A percentile compares a stretch with the other conserved stretches of the same genome.
Evolutionary conservation across 352 stramenopile genomes (phyloP).

Genomic region (Globisporangium uncinulatum): DNA sequence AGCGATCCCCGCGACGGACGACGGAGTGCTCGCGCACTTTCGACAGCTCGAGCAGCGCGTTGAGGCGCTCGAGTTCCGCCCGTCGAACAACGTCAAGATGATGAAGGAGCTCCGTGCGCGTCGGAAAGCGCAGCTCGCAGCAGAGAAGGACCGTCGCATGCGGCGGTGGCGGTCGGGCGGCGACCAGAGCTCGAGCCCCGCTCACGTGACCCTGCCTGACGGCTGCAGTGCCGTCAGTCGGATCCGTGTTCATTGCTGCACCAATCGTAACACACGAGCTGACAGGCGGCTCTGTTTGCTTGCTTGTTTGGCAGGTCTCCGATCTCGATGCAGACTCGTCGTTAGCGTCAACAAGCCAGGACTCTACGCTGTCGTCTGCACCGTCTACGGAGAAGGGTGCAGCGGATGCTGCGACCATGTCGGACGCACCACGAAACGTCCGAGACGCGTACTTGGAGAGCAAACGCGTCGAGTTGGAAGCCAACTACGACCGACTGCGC

Average conservation of each 20-base stretch:
- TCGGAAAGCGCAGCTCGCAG: constrained; percentile 56
- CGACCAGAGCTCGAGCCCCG: constrained; percentile 13
- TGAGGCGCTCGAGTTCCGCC: constrained; percentile 50
- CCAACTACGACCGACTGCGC: constrained; percentile 37
- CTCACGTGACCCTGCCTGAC: neutral
- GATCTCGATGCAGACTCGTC: neutral
- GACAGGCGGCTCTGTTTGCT: neutral
- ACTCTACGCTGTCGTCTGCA: too few relatives aligned
- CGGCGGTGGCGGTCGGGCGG: constrained; percentile 37
- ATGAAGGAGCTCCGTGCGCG: constrained; percentile 74
- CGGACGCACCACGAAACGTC: constrained; percentile 8
- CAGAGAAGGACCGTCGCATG: constrained; percentile 59
- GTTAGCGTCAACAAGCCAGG: neutral
- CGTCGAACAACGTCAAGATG: constrained; percentile 78
- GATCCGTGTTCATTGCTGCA: too few relatives aligned
- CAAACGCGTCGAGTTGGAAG: constrained; percentile 37
- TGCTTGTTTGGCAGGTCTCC: neutral
- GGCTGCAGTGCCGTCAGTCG: too few relatives aligned
- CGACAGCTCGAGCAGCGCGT: constrained; percentile 38
- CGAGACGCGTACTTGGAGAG: constrained; percentile 34
- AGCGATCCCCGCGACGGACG: constrained; percentile 34
- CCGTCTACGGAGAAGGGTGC: neutral
- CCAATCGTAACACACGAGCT: neutral
- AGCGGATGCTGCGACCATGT: neutral
- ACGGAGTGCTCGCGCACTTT: constrained; percentile 35